Conservation (phyloP, 371 early-diverging fungal species). For the Capniomyces stellatus region DNA sequence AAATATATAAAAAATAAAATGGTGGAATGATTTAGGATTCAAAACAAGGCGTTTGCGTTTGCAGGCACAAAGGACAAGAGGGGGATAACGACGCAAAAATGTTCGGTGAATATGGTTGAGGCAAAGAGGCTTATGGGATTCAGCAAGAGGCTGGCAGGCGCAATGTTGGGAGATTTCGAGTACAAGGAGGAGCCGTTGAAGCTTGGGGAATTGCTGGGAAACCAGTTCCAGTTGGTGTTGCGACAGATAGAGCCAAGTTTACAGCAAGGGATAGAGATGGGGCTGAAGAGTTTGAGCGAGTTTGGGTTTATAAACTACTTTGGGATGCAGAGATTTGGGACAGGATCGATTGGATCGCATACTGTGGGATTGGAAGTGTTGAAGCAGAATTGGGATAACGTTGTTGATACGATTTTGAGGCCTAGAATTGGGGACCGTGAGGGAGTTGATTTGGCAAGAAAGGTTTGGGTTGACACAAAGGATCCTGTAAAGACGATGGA, state of each 20-base stretch:
- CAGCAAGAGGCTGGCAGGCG: slow-evolving; percentile 30
- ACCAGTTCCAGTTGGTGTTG: slow-evolving; percentile 70
- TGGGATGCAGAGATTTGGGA: slow-evolving; percentile 98
- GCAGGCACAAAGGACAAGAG: slow-evolving; percentile 99
- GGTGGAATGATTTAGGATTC: too few species aligned
- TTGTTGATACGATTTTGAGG: slow-evolving; percentile 57
- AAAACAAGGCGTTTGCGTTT: slow-evolving; percentile 45
- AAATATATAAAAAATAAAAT: too few species aligned
- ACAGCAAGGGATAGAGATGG: slow-evolving; percentile 28
- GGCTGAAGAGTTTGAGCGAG: slow-evolving; percentile 39
- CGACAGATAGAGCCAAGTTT: slow-evolving; percentile 16
- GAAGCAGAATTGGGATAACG: slow-evolving; percentile 50
- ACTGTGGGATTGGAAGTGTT: slow-evolving; percentile 69
- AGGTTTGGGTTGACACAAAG: slow-evolving; percentile 40
- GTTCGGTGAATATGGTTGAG: slow-evolving; percentile 47
- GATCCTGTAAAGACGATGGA: slow-evolving; percentile 41
- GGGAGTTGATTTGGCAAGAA: slow-evolving; percentile 41
- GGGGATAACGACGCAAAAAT: slow-evolving; percentile 81
- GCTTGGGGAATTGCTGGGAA: slow-evolving; percentile 75
- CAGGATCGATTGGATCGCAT: slow-evolving; percentile 65
- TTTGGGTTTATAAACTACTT: slow-evolving; percentile 95
- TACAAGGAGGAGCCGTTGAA: slow-evolving; percentile 35
- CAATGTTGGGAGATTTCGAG: slow-evolving; percentile 59
- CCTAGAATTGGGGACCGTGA: slow-evolving; percentile 48
- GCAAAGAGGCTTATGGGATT: slow-evolving; percentile 36